Conservation (phyloP, 2,329 filamentous ascomycete genomes). For the Teratosphaeria pseudoeucalypti region DNA sequence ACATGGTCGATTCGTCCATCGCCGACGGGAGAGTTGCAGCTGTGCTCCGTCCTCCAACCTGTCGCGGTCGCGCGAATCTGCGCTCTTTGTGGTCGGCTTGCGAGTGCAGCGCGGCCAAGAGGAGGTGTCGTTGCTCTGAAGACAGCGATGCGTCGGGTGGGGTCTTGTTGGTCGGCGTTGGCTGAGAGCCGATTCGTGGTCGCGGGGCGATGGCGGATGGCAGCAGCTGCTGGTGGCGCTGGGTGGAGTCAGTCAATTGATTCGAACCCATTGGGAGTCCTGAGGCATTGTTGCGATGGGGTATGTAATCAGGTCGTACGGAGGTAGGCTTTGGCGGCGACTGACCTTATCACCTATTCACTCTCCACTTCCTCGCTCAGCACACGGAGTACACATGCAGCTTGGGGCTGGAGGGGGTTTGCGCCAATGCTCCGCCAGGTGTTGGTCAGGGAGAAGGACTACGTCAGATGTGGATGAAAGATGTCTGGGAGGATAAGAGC, state of each 20-base stretch:
- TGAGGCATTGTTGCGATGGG: background rate
- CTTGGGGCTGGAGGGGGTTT: too few relatives aligned
- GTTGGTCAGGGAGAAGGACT: background rate
- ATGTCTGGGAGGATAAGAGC: background rate
- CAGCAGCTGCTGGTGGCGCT: background rate
- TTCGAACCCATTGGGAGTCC: background rate
- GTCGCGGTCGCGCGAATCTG: conserved; percentile 7
- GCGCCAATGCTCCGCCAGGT: background rate
- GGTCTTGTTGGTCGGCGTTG: background rate
- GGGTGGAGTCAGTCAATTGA: background rate
- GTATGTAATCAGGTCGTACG: background rate
- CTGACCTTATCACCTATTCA: background rate
- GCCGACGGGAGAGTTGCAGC: background rate
- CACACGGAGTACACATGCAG: background rate
- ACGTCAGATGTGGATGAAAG: background rate
- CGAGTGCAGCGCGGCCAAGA: conserved; percentile 36
- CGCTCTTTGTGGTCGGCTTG: conserved; percentile 22
- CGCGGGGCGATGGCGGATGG: background rate
- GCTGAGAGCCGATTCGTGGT: conserved; percentile 3
- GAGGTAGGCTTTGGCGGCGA: background rate
- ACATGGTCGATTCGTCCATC: conserved; percentile 17
- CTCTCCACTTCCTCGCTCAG: background rate
- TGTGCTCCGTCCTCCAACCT: background rate
- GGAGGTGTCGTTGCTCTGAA: conserved; percentile 32
- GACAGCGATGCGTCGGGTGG: conserved; percentile 28